Evolutionary conservation across 2,329 filamentous ascomycete genomes (phyloP).

Genomic region (Monilinia fructigena): DNA sequence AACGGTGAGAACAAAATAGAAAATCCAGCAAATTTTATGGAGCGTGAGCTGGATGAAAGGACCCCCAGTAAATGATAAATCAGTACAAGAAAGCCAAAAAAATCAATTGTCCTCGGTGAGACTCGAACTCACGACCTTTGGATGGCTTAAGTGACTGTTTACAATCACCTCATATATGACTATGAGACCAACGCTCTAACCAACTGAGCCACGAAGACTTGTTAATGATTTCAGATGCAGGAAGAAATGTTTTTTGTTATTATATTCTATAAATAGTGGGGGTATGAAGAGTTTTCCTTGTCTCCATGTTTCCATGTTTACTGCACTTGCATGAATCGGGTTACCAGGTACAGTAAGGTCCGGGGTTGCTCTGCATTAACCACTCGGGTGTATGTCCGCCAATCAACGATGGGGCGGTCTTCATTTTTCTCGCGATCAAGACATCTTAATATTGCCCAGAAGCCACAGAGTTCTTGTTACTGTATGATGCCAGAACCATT

Average conservation of each 20-base stretch:
- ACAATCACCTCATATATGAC: constrained; percentile 10
- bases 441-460: neutral
- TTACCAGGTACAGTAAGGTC: neutral
- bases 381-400: neutral
- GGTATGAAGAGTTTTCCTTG: neutral
- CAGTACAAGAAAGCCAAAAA: too few relatives aligned
- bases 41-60: too few relatives aligned
- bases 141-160: constrained; percentile 28
- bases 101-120: constrained; percentile 44
- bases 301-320: neutral
- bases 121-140: constrained; percentile 51
- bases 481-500: too few relatives aligned
- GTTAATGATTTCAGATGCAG: neutral
- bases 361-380: neutral
- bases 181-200: constrained; percentile 47
- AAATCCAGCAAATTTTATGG: too few relatives aligned
- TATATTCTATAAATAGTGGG: neutral
- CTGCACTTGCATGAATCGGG: constrained; percentile 2
- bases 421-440: neutral
- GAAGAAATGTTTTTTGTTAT: fast-evolving
- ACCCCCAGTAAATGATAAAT: too few relatives aligned
- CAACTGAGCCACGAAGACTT: constrained; percentile 46
- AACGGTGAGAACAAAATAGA: too few relatives aligned
- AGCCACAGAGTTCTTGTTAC: neutral
- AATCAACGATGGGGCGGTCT: neutral